phyloP scores from a whole-genome alignment of 139 green algal genomes.

The Chlorella sp. region DNA sequence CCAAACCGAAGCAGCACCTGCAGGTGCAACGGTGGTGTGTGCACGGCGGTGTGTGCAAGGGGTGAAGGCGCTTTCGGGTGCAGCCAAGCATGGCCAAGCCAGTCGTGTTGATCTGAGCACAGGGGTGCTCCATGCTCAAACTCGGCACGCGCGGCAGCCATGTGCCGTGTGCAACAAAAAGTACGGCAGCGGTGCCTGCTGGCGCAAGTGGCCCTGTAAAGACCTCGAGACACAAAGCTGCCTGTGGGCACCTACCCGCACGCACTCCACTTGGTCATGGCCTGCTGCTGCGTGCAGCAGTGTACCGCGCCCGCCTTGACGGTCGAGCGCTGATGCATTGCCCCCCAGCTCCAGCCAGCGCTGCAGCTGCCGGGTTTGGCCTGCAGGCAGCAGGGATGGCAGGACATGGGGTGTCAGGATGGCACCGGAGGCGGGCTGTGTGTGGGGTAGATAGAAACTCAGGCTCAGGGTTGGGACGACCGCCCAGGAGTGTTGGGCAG shows the following conservation, averaged over 20 bases:
- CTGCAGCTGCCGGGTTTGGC: constrained; percentile 17
- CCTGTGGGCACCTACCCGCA: neutral
- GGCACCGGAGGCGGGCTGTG: neutral
- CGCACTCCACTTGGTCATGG: neutral
- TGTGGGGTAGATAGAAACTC: too few species aligned
- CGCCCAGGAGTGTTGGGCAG: too few species aligned
- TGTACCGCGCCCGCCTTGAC: constrained; percentile 17
- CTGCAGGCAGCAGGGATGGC: neutral
- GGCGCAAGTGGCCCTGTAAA: neutral
- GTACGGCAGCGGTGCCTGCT: neutral
- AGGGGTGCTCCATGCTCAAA: too few species aligned
- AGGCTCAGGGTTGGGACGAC: too few species aligned
- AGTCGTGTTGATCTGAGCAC: neutral
- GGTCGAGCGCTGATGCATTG: constrained; percentile 14
- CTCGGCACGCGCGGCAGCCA: too few species aligned
- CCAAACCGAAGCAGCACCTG: neutral
- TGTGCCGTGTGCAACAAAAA: neutral
- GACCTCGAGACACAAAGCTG: neutral
- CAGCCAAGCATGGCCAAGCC: too few species aligned
- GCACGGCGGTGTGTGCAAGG: neutral
- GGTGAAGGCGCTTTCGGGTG: too few species aligned
- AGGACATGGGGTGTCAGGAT: neutral
- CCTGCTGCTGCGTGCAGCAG: constrained; percentile 10
- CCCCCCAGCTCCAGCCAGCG: constrained; percentile 3
- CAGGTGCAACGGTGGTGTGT: neutral